Conservation (phyloP, 768 basidiomycete genomes). For the Lyophyllum shimeji region DNA sequence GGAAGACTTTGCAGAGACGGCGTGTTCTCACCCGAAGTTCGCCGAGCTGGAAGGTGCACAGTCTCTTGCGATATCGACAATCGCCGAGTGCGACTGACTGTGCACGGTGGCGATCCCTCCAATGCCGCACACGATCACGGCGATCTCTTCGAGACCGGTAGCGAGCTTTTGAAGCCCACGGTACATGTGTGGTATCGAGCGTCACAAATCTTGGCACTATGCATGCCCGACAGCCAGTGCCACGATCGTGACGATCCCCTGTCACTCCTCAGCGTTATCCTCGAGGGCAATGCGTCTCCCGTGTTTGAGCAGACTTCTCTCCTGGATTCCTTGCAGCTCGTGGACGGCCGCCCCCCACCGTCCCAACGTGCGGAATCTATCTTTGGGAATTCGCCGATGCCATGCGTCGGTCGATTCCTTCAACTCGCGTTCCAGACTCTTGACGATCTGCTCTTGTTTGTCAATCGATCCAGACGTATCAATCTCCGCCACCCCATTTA, state of each 20-base stretch:
- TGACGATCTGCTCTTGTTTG: background rate
- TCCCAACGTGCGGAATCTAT: constrained; percentile 1
- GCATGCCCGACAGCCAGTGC: background rate
- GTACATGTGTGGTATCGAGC: constrained; percentile 3
- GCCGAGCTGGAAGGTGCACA: background rate
- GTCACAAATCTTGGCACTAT: constrained; percentile 1
- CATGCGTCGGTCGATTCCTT: constrained; percentile 3
- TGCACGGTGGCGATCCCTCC: background rate
- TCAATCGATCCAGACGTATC: background rate
- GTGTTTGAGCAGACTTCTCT: background rate
- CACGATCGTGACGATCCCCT: background rate
- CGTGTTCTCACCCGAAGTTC: constrained; percentile 1
- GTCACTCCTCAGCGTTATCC: background rate
- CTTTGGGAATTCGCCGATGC: background rate
- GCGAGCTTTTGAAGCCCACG: background rate
- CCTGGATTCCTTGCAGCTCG: background rate
- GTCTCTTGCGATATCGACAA: constrained; percentile 4
- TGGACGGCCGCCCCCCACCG: background rate
- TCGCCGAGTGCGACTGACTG: constrained; percentile 3
- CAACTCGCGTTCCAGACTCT: constrained; percentile 1
- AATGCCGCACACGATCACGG: background rate
- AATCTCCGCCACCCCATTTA: background rate
- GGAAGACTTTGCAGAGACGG: constrained; percentile 7
- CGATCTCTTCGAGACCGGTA: background rate
- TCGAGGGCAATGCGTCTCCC: background rate